Conservation (phyloP, 2,329 filamentous ascomycete species). For the Aspergillus sp. region DNA sequence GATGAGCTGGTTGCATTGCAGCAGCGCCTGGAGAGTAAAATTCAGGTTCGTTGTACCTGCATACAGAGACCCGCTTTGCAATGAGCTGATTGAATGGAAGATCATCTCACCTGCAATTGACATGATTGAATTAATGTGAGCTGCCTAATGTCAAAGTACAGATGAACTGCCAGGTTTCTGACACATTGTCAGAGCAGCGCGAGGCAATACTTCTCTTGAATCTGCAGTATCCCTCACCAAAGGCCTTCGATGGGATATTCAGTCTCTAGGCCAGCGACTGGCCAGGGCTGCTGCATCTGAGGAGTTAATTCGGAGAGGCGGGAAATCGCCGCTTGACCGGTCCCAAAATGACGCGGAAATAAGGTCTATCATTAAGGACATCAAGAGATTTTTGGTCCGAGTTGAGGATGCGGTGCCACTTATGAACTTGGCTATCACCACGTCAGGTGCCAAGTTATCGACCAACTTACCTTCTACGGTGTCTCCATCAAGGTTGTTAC, state of each 20-base stretch:
- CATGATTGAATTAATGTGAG: conserved; percentile 79
- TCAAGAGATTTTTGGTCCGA: conserved; percentile 62
- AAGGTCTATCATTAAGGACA: conserved; percentile 61
- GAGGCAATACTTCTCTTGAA: conserved; percentile 72
- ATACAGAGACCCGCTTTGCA: not conserved
- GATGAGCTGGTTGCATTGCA: conserved; percentile 67
- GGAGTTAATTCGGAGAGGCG: conserved; percentile 27
- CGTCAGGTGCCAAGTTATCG: conserved; percentile 79
- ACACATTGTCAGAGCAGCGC: conserved; percentile 47
- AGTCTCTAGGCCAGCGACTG: conserved; percentile 66
- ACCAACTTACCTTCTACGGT: conserved; percentile 71
- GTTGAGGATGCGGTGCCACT: conserved; percentile 90
- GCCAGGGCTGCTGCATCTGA: conserved; percentile 61
- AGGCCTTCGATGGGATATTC: conserved; percentile 73
- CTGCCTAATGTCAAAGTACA: conserved; percentile 1
- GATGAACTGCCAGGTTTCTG: not conserved
- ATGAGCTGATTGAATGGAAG: conserved; percentile 31
- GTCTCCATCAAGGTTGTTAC: conserved; percentile 80
- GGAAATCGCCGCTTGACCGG: conserved; percentile 36
- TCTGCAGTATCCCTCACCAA: conserved; percentile 78
- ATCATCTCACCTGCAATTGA: conserved; percentile 87
- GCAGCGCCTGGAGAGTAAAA: conserved; percentile 70
- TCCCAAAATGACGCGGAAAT: conserved; percentile 58
- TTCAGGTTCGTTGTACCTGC: conserved; percentile 50
- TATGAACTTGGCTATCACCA: conserved; percentile 87